Evolutionary conservation across 495 filamentous ascomycete genomes (phyloP), one percentile per base, ranked within the genome.

Genomic region (Cladorrhinum samala): DNA sequence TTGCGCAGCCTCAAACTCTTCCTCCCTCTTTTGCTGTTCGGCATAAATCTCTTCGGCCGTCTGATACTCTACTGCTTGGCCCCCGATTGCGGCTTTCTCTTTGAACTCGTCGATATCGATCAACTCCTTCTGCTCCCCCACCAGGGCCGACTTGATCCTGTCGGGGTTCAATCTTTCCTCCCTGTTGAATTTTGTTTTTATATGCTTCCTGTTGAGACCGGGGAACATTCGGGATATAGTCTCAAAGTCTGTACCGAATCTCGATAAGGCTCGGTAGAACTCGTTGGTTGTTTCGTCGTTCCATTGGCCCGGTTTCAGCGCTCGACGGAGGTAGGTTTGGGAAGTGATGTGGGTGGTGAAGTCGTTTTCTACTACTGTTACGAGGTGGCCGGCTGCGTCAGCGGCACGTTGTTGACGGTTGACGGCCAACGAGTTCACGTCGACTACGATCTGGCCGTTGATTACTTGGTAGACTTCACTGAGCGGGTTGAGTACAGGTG

Each of bases 161-260:
- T 73, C 65, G 2, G 87, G 83, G 57, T 89, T 76, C n/a, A 79
- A 71, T n/a, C 82, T 76, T 70, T 97, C 94, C 69, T 98, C 93
- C 49, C 85, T 87, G 57, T 86, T 88, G 72, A 94, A 98, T 67
- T 97, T 98, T 43, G 86, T 69, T 72, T 96, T 96, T 65, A 97
- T 83, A 59, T 89, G 83, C 16, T 84, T 81, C 46, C 93, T 77
- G 20, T 76, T 87, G 18, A 86, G 79, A 24, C 81, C 81, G 0
- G 83, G 82, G 62, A 98, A 95, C 75, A 96, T 76, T 54, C 81
- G 83, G 59, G 82, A 80, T 60, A 98, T 94, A 58, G 89, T 87
- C 68, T 84, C 80, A 64, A 97, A 97, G 65, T 97, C 91, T 0
- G 91, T 96, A 23, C 93, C 94, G 64, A 94, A 96, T 79, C 88